Evolutionary conservation across 192 early-diverging fungal genomes (phyloP).

Genomic region (Neocallimastix lanati): DNA sequence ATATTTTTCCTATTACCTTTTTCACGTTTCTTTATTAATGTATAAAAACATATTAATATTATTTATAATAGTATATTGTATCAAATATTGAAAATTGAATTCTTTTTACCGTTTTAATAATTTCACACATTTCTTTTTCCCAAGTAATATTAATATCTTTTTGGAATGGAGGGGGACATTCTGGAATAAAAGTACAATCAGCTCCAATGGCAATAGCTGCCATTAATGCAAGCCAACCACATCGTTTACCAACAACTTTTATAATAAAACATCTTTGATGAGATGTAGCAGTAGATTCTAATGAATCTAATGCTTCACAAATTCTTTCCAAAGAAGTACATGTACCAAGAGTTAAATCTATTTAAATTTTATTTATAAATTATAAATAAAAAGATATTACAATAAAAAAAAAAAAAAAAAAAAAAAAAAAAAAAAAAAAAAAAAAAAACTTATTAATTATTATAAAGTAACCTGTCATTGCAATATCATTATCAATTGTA

Average conservation of each 20-base stretch:
- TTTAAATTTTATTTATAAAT: too few relatives aligned
- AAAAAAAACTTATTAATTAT: too few relatives aligned
- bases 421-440: too few relatives aligned
- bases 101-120: not conserved
- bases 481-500: not conserved
- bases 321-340: not conserved
- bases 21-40: not conserved
- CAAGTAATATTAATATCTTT: not conserved
- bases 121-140: not conserved
- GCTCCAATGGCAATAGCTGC: not conserved
- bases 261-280: not conserved
- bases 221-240: not conserved
- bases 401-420: too few relatives aligned
- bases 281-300: not conserved
- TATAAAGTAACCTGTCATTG: not conserved
- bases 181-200: not conserved
- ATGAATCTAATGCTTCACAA: not conserved
- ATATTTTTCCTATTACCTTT: not conserved
- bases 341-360: not conserved
- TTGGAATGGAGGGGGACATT: not conserved
- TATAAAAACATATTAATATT: too few relatives aligned
- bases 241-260: not conserved
- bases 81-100: too few relatives aligned
- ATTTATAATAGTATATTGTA: too few relatives aligned
- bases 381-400: too few relatives aligned